Evolutionary conservation across 2,329 filamentous ascomycete species (phyloP).

Genomic region (Epichloe coenophiala): DNA sequence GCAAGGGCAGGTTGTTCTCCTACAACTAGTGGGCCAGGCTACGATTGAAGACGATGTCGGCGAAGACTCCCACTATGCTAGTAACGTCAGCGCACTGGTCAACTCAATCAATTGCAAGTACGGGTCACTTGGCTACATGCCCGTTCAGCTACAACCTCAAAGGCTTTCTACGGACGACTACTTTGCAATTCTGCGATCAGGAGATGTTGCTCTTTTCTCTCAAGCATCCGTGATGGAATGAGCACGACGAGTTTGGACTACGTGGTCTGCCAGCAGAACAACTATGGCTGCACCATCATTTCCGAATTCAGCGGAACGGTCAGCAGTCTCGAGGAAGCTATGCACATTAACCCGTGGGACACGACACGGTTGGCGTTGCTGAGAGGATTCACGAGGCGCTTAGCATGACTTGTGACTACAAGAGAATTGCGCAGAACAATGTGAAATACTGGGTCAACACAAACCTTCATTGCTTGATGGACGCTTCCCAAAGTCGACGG

Average conservation of each 20-base stretch:
- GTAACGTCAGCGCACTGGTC: slow-evolving; percentile 77
- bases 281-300: slow-evolving; percentile 78
- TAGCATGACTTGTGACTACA: slow-evolving; percentile 48
- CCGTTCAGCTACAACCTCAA: slow-evolving; percentile 89
- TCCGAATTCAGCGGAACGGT: slow-evolving; percentile 95
- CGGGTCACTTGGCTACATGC: slow-evolving; percentile 74
- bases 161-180: slow-evolving; percentile 83
- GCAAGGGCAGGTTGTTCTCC: slow-evolving; percentile 78
- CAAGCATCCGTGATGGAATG: slow-evolving; percentile 88
- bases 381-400: slow-evolving; percentile 70
- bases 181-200: slow-evolving; percentile 75
- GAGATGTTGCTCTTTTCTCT: slow-evolving; percentile 88
- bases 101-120: slow-evolving; percentile 81
- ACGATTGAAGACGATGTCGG: slow-evolving; percentile 67
- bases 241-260: slow-evolving; percentile 96
- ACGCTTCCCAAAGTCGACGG: neutral
- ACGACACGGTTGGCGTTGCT: slow-evolving; percentile 67
- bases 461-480: slow-evolving; percentile 1
- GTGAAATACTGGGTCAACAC: slow-evolving; percentile 3
- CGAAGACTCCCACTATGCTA: slow-evolving; percentile 64
- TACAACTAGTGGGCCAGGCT: slow-evolving; percentile 79
- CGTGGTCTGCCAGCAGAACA: slow-evolving; percentile 77
- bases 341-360: slow-evolving; percentile 95
- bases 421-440: slow-evolving; percentile 1
- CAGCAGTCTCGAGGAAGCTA: slow-evolving; percentile 66